Evolutionary conservation across 805 yeast species (phyloP), one percentile per base, ranked within the genome.

Genomic region (Candida verbasci): DNA sequence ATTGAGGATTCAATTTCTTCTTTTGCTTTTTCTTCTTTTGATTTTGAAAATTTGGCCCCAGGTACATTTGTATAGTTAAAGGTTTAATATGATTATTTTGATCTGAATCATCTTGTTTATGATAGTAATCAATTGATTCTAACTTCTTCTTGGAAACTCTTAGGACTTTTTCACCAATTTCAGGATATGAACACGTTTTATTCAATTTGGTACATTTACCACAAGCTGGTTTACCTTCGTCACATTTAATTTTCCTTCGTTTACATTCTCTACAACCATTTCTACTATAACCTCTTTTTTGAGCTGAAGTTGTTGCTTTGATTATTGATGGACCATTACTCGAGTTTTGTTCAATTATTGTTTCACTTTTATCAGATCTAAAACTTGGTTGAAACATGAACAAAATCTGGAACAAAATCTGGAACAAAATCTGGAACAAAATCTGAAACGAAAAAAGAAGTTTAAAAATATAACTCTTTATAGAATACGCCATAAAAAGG

Each of bases 191-290:
- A 36, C 71, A 65, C n/a, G 35, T 46, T 37, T 62, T 64, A 21
- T 48, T 52, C 22, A 65, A 48, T 17, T 66, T 45, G 5, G 53
- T 44, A 39, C 71, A 65, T 40, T 58, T 66, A 49, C 56, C 48
- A 42, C 71, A 65, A 45, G 35, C 49, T 31, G 58, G 65, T 39
- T 53, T 60, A 14, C 44, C 50, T 49, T 65, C 71, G 36, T 64
- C 70, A 43, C 71, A 65, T 39, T 65, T 65, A 40, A 65, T 65
- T 39, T 65, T 65, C n/a, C 71, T 49, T 33, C 70, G 50, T 41
- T 65, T 65, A 42, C 71, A 65, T 40, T 65, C 70, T 17, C 59
- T 46, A 44, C 71, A 65, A 4, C 71, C 71, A 6, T 54, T 56
- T 37, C 62, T 62, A 44, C 59, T 55, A 43, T 65, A 65, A 8